Conservation (phyloP, 208 protist species). For the Acanthamoeba sp. region DNA sequence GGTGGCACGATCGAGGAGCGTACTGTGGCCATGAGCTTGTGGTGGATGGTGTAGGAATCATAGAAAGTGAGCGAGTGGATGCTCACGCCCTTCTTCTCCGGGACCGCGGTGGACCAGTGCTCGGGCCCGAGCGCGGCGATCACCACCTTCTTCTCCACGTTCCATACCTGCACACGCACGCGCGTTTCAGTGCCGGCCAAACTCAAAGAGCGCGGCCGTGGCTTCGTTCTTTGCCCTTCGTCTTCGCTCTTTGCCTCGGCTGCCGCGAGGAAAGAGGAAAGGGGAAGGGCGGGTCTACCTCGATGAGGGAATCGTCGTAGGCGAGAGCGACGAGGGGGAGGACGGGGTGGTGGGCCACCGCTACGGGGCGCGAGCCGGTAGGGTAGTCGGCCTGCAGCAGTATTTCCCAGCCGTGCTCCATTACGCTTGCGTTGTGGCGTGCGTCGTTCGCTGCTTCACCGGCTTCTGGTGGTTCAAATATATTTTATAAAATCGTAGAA, state of each 20-base stretch:
- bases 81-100: slow-evolving; percentile 38
- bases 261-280: not conserved
- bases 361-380: not conserved
- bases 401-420: slow-evolving; percentile 11
- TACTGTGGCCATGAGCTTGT: slow-evolving; percentile 9
- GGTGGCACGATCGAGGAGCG: no score
- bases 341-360: slow-evolving; percentile 40
- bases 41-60: not conserved
- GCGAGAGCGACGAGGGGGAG: slow-evolving; percentile 40
- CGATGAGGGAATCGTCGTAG: slow-evolving; percentile 56
- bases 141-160: slow-evolving; percentile 48
- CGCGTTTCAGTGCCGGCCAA: no score
- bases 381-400: slow-evolving; percentile 42
- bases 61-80: slow-evolving; percentile 45
- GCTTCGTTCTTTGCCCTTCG: no score
- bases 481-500: no score
- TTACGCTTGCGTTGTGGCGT: no score
- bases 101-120: not conserved
- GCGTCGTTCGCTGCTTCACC: no score
- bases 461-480: no score
- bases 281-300: not conserved
- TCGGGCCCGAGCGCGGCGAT: slow-evolving; percentile 28
- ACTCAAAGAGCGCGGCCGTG: no score
- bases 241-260: no score
- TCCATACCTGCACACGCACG: slow-evolving; percentile 28